phyloP scores from a whole-genome alignment of 2,329 filamentous ascomycete species.

The Microsporum canis region DNA sequence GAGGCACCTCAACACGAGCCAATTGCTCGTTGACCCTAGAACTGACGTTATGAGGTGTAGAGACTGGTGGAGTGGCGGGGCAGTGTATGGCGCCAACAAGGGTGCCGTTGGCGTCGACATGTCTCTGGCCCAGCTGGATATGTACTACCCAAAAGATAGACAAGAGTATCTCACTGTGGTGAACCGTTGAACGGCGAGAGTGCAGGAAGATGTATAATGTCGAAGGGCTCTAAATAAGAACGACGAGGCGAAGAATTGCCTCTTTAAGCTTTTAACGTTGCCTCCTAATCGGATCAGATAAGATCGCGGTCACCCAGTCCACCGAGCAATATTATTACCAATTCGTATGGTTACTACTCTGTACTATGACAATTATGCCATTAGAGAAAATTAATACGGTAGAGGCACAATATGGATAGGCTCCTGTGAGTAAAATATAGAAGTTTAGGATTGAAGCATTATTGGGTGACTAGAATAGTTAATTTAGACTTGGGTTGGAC shows the following conservation, averaged over 20 bases:
- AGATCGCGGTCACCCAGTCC: background rate
- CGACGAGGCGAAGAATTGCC: background rate
- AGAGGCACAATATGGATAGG: too few relatives aligned
- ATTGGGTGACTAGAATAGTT: background rate
- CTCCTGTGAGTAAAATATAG: too few relatives aligned
- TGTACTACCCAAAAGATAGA: background rate
- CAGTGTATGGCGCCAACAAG: slow-evolving; percentile 12
- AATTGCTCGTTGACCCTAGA: slow-evolving; percentile 42
- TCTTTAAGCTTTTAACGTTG: background rate
- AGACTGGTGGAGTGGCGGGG: slow-evolving; percentile 29
- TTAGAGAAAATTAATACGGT: too few relatives aligned
- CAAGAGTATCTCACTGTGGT: background rate
- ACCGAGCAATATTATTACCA: too few relatives aligned
- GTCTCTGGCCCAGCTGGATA: background rate
- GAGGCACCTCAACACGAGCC: slow-evolving; percentile 45
- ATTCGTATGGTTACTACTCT: too few relatives aligned
- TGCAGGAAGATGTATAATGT: background rate
- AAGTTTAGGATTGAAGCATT: too few relatives aligned
- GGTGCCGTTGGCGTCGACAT: slow-evolving; percentile 14
- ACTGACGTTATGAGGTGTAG: slow-evolving; percentile 36
- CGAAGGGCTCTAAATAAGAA: background rate
- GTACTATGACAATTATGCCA: too few relatives aligned
- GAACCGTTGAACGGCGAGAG: background rate
- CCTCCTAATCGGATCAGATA: background rate
- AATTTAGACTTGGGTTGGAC: background rate